Conservation (phyloP, 192 early-diverging fungal species). For the Umbelopsis sp. region DNA sequence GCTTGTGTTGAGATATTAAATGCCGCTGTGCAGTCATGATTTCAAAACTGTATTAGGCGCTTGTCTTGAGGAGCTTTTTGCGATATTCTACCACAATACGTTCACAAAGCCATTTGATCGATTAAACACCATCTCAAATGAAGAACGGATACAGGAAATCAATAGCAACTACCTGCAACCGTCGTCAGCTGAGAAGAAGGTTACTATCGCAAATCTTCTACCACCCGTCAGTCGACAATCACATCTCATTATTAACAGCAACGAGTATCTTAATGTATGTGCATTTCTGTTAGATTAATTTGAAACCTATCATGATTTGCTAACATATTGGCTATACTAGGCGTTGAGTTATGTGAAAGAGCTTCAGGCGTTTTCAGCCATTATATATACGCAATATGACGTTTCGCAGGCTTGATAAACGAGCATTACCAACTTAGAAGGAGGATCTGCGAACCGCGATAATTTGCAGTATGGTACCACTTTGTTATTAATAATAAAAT, state of each 20-base stretch:
- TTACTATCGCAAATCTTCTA: slow-evolving; percentile 64
- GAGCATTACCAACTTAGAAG: not conserved
- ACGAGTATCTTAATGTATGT: slow-evolving; percentile 70
- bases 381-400: slow-evolving; percentile 72
- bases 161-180: slow-evolving; percentile 24
- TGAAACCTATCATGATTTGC: not conserved
- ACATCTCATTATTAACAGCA: slow-evolving; percentile 73
- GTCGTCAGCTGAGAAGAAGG: slow-evolving; percentile 44
- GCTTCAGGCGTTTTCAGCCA: slow-evolving; percentile 74
- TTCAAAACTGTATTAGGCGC: slow-evolving; percentile 45
- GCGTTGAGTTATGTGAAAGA: slow-evolving; percentile 69
- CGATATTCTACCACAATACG: slow-evolving; percentile 39
- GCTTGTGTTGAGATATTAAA: not conserved
- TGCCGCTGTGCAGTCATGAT: slow-evolving; percentile 40
- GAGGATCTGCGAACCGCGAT: too few relatives aligned
- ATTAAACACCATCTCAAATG: slow-evolving; percentile 15
- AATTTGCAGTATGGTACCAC: not conserved
- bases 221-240: slow-evolving; percentile 69
- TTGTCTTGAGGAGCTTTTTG: slow-evolving; percentile 48
- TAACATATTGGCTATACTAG: slow-evolving; percentile 26
- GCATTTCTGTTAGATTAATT: too few relatives aligned
- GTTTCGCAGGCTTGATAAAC: not conserved
- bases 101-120: slow-evolving; percentile 40
- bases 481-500: not conserved
- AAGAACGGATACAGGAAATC: slow-evolving; percentile 53